Base-by-base conservation (phyloP, 192 early-diverging fungal genomes). In the Phlyctochytrium planicorne region DNA sequence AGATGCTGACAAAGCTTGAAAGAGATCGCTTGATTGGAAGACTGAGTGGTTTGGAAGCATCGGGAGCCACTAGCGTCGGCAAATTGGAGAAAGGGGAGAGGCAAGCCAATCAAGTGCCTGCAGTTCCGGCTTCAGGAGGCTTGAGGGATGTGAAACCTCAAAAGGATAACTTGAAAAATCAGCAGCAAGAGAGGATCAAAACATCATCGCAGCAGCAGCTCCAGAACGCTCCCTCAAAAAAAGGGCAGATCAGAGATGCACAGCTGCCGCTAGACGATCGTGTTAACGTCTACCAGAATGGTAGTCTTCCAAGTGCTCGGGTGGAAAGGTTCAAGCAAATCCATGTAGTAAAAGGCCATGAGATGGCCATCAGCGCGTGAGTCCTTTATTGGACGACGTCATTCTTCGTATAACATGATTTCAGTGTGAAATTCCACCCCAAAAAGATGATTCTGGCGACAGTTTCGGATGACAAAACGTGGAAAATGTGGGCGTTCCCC, bases 401-500 rank as follows among this genome's bases (percentile, higher is more conserved):
- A 32, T 76, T 27, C 67, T 29, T 1, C 2, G 30, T 24, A 20
- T 52, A 20, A 24, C 71, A n/a, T 30, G 23, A 56, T 32, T 17
- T 40, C 31, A 83, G 81, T 16, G 34, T 86, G 31, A 83, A 83
- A 53, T 83, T 84, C 71, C 84, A 86, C 62, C 84, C 84, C 23
- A 82, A 80, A 63, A 86, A 86, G 69, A 68, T 73, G 63, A 78
- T 84, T n/a, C 70, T 86, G 2, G 84, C 82, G 2, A 84, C 84
- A 0, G 82, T 83, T 1, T 82, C 80, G 2, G 84, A 86, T 55
- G 84, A 86, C 70, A 75, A 75, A 55, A 67, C 78, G 1, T 86
- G 84, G 84, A 86, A 86, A 60, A 68, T 86, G 78, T 86, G 79
- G 79, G 72, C 79, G 2, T 84, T 86, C 61, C 84, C 84, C 17